Evolutionary conservation across 371 early-diverging fungal genomes (phyloP).

Genomic region (Blakeslea trispora): DNA sequence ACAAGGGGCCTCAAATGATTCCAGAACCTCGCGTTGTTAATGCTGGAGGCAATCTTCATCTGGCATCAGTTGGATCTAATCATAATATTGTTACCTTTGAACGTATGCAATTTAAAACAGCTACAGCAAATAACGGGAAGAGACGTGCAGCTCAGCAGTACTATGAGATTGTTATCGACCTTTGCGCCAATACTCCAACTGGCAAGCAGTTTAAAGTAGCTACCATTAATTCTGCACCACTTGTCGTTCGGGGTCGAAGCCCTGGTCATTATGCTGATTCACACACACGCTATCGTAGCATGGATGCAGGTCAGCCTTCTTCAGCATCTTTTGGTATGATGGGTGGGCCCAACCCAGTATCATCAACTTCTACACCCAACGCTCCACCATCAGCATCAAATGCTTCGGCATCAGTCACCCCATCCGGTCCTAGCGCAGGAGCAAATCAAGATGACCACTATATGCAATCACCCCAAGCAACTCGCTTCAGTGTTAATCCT

Average conservation of each 20-base stretch:
- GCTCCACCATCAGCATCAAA: conserved; percentile 9
- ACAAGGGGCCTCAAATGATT: conserved; percentile 82
- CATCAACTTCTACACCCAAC: conserved; percentile 10
- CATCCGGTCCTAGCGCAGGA: conserved; percentile 6
- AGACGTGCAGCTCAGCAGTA: conserved; percentile 88
- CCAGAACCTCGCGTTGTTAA: conserved; percentile 67
- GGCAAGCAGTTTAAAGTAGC: conserved; percentile 64
- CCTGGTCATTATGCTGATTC: conserved; percentile 87
- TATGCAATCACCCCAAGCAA: conserved; percentile 14
- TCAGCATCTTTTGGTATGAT: conserved; percentile 27
- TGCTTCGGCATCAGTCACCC: neutral
- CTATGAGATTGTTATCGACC: conserved; percentile 69
- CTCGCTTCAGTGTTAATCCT: conserved; percentile 4
- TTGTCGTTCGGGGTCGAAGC: conserved; percentile 90
- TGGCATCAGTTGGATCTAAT: conserved; percentile 44
- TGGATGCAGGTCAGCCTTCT: conserved; percentile 37
- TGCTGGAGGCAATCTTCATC: conserved; percentile 57
- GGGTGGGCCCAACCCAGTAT: conserved; percentile 9
- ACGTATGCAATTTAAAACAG: conserved; percentile 91
- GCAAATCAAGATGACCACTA: conserved; percentile 11
- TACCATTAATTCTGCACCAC: conserved; percentile 64
- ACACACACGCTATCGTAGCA: conserved; percentile 39
- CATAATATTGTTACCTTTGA: conserved; percentile 77
- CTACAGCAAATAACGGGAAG: conserved; percentile 91
- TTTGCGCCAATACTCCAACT: conserved; percentile 58